phyloP scores from a whole-genome alignment of 768 basidiomycete genomes.

The Tulasnella sp. region DNA sequence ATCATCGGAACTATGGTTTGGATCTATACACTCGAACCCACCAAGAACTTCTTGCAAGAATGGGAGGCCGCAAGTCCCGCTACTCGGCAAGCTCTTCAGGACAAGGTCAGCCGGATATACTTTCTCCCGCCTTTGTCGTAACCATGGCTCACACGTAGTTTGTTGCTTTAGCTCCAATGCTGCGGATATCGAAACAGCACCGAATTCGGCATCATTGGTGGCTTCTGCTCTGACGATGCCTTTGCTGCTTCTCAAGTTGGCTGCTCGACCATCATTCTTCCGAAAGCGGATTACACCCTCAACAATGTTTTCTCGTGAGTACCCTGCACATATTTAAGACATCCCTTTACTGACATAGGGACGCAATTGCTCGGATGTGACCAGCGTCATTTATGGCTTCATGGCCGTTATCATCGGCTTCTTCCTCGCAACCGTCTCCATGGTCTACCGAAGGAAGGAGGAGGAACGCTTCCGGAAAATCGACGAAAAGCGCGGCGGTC shows the following conservation, averaged over 20 bases:
- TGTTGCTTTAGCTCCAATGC: conserved; percentile 59
- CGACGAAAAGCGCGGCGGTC: conserved; percentile 81
- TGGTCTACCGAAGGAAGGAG: conserved; percentile 82
- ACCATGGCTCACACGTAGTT: conserved; percentile 17
- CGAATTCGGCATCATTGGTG: conserved; percentile 50
- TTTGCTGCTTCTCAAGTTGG: conserved; percentile 43
- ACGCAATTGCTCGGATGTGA: conserved; percentile 34
- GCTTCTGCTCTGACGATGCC: conserved; percentile 69
- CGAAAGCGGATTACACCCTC: conserved; percentile 64
- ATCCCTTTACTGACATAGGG: conserved; percentile 11
- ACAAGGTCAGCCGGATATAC: conserved; percentile 51
- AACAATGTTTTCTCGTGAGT: conserved; percentile 82
- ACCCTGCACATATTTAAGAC: not conserved
- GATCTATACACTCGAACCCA: conserved; percentile 74
- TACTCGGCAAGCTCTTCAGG: conserved; percentile 61
- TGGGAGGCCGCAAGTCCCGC: conserved; percentile 49
- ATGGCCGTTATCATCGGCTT: conserved; percentile 74
- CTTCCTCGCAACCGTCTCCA: conserved; percentile 75
- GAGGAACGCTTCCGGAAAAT: conserved; percentile 83
- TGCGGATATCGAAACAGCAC: conserved; percentile 74
- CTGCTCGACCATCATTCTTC: conserved; percentile 35
- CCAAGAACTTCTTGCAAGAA: conserved; percentile 57
- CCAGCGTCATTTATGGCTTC: conserved; percentile 63
- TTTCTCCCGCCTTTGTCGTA: not conserved
- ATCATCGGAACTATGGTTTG: conserved; percentile 71